Percentiles rank a stretch among this genome's conserved stretches.
These are phyloP conservation scores for Stentor roeselii DNA, from an alignment of 73 alveolate genomes.

Conservation along the genomic window DNA sequence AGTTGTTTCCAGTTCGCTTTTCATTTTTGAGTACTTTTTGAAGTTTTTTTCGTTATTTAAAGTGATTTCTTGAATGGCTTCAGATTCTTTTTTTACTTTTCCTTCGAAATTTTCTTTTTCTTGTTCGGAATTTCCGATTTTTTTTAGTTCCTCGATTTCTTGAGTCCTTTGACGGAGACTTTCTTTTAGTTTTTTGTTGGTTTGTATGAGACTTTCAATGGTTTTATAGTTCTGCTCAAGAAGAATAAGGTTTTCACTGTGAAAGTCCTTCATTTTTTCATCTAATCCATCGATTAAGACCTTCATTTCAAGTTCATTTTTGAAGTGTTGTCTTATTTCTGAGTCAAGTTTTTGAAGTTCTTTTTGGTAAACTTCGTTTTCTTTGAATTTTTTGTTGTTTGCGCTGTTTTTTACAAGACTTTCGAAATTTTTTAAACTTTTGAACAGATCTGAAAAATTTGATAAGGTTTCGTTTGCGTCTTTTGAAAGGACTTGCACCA, in stretches of 20 bases:
- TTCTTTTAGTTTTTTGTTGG: not conserved
- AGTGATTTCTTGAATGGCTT: not conserved
- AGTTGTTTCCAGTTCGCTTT: not conserved
- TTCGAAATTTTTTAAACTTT: too few species aligned
- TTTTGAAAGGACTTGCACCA: not conserved
- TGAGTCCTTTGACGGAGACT: not conserved
- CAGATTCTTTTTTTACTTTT: not conserved
- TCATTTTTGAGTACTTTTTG: not conserved
- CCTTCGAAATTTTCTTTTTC: not conserved
- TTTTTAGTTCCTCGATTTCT: not conserved
- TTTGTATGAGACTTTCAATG: not conserved
- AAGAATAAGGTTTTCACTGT: too few species aligned
- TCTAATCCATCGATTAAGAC: not conserved
- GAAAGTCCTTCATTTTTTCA: not conserved
- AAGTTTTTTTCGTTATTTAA: too few species aligned
- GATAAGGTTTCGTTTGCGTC: not conserved
- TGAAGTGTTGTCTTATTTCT: not conserved
- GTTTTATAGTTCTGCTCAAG: not conserved
- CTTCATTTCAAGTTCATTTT: not conserved
- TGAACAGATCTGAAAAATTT: not conserved
- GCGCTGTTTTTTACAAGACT: not conserved
- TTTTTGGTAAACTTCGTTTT: not conserved
- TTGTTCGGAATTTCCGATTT: not conserved
- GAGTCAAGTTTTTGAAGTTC: not conserved
- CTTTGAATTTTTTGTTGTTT: not conserved